Evolutionary conservation across 1,284 basidiomycete genomes (phyloP).

Genomic region (Trichosporon faecale): DNA sequence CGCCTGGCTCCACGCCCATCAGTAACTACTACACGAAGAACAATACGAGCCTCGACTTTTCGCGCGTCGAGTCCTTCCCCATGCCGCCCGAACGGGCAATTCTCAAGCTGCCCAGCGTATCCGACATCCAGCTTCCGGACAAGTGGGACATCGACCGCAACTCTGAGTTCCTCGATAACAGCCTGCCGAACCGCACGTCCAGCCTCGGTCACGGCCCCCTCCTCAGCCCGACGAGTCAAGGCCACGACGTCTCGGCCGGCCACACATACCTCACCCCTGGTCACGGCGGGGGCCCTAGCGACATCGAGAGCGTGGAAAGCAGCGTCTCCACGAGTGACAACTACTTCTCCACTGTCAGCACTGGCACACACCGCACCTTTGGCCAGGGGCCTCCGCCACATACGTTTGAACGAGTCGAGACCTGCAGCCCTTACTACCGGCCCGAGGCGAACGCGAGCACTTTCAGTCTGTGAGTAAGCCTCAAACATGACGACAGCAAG

Average conservation of each 20-base stretch:
- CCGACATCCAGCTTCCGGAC: neutral
- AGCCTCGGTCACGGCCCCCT: neutral
- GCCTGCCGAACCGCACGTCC: neutral
- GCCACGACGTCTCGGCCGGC: neutral
- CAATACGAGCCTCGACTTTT: conserved; percentile 4
- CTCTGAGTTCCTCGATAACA: neutral
- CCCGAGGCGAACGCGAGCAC: neutral
- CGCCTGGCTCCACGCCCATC: neutral
- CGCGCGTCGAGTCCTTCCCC: neutral
- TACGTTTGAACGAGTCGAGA: neutral
- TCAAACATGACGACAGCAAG: neutral
- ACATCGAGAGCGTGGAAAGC: neutral
- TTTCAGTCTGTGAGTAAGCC: conserved; percentile 1
- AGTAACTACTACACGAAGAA: conserved; percentile 5
- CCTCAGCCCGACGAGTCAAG: neutral
- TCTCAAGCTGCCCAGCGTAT: neutral
- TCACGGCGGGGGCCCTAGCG: neutral
- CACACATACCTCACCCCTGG: neutral
- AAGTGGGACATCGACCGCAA: neutral
- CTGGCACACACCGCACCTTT: neutral
- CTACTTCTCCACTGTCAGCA: neutral
- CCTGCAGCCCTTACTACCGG: neutral
- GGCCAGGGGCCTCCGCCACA: neutral
- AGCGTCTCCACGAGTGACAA: neutral
- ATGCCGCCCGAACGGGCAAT: conserved; percentile 4